phyloP scores from a whole-genome alignment of 768 basidiomycete species.

The Psilocybe cubensis region DNA sequence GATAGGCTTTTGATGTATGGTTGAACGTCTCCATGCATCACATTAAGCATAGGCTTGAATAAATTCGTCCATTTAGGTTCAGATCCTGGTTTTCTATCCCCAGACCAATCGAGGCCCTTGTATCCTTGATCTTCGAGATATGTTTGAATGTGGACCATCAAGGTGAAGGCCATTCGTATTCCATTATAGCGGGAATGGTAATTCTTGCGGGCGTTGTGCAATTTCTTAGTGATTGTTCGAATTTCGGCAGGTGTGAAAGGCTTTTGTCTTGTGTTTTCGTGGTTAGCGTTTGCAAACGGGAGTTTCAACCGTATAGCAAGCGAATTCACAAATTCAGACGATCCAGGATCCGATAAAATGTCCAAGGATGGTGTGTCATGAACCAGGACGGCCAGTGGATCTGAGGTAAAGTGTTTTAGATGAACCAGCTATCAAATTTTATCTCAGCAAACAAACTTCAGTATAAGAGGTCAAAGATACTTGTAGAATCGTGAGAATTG shows the following conservation, averaged over 20 bases:
- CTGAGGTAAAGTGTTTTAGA: constrained; percentile 68
- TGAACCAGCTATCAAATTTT: constrained; percentile 52
- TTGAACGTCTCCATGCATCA: constrained; percentile 46
- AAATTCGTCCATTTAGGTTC: constrained; percentile 7
- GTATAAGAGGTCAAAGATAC: constrained; percentile 34
- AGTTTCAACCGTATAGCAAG: constrained; percentile 7
- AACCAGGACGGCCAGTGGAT: constrained; percentile 54
- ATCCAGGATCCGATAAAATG: constrained; percentile 11
- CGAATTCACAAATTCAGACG: constrained; percentile 18
- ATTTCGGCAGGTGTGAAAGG: constrained; percentile 31
- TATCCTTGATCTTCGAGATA: constrained; percentile 49
- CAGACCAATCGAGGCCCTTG: constrained; percentile 37
- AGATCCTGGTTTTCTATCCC: constrained; percentile 19
- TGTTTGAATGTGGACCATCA: constrained; percentile 46
- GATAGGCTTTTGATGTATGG: constrained; percentile 49
- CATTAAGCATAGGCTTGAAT: constrained; percentile 46
- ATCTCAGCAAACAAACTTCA: background rate
- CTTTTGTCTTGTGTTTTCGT: constrained; percentile 8
- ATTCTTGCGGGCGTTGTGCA: constrained; percentile 39
- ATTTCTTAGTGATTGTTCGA: constrained; percentile 28
- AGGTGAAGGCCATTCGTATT: constrained; percentile 50
- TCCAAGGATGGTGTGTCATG: constrained; percentile 27
- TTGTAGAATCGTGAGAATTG: constrained; percentile 62
- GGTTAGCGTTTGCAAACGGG: background rate
- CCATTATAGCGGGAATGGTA: constrained; percentile 17